Base-by-base conservation (phyloP, 2,329 filamentous ascomycete genomes). In the Ceratocystis eucalypticola region DNA sequence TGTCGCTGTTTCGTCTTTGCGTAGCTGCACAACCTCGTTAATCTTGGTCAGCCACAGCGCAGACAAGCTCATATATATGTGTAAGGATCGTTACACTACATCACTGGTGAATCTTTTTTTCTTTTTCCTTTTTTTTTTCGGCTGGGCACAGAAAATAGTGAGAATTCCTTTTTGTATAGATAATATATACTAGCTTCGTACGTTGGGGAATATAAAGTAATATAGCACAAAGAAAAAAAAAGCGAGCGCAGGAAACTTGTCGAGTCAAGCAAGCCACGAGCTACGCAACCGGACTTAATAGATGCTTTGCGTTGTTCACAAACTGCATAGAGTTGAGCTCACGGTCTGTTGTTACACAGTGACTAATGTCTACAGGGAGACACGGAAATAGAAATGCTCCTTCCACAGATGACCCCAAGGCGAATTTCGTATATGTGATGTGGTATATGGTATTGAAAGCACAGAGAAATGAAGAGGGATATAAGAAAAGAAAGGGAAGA, bases 401-500 rank as follows among this genome's bases (percentile, higher is more conserved):
- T 20, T 53, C 20, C 8, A 53, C 20, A 53, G 5, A 53, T 53
- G 15, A 17, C 45, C 45, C 15, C 53, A 30, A 6, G 28, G 28
- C 17, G 28, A 12, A n/a, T 33, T 25, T 33, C 17, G 28, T 59
- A 17, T 20, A 59, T 46, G 17, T 62, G n/a, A n/a, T 62, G 22
- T 46, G 37, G 41, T 62, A 48, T 41, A 28, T 62, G 61, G 22
- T 62, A 48, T 48, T 62, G 22, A 62, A 30, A 59, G 33, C 48
- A 62, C 41, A 46, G 37, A 46, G 37, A 62, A 46, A 62, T 30
- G 41, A 30, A 46, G 45, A 33, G 65, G 61, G 61, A 64, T 65
- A 65, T 65, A 65, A 33, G 64, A 45, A 66, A 6, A 46, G 37
- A 46, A 62, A 48, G 41, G n/a, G 30, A 63, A 41, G 22, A 37